These are phyloP conservation scores for Pichia insulana DNA, from an alignment of 805 yeast species.

Conservation along the genomic window DNA sequence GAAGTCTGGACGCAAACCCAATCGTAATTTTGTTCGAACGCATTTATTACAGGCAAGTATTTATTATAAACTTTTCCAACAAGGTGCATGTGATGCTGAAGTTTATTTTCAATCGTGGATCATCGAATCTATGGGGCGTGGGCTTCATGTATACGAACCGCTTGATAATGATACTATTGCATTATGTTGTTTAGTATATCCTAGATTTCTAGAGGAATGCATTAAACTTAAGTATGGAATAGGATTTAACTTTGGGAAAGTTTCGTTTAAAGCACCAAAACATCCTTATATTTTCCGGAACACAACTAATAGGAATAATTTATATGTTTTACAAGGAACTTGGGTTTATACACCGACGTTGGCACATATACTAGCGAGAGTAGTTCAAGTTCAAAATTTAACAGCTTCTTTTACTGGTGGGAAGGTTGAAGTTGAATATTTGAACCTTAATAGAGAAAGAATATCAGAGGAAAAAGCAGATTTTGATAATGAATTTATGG, in stretches of 20 bases:
- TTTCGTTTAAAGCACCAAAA: not conserved
- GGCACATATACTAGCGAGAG: conserved; percentile 45
- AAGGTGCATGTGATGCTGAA: not conserved
- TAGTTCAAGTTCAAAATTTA: conserved; percentile 37
- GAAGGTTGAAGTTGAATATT: conserved; percentile 30
- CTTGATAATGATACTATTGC: not conserved
- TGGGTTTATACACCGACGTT: conserved; percentile 54
- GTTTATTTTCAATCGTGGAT: not conserved
- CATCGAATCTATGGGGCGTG: not conserved
- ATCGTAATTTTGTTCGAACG: not conserved
- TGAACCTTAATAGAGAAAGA: not conserved
- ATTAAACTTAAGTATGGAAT: not conserved
- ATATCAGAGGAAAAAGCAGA: conserved; percentile 15
- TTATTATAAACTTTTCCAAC: not conserved
- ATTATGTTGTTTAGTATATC: not conserved
- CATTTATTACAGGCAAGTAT: not conserved
- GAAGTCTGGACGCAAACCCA: not conserved
- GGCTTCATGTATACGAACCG: not conserved
- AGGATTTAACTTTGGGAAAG: not conserved
- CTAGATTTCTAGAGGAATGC: not conserved
- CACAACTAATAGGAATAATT: not conserved
- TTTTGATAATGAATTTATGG: conserved; percentile 24
- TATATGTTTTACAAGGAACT: conserved; percentile 10
- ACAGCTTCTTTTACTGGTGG: conserved; percentile 31
- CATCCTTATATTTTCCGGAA: conserved; percentile 1